These are phyloP conservation scores for Elaeis oleifera DNA, from an alignment of 202 grass and related monocot species.

Conservation along the genomic window DNA sequence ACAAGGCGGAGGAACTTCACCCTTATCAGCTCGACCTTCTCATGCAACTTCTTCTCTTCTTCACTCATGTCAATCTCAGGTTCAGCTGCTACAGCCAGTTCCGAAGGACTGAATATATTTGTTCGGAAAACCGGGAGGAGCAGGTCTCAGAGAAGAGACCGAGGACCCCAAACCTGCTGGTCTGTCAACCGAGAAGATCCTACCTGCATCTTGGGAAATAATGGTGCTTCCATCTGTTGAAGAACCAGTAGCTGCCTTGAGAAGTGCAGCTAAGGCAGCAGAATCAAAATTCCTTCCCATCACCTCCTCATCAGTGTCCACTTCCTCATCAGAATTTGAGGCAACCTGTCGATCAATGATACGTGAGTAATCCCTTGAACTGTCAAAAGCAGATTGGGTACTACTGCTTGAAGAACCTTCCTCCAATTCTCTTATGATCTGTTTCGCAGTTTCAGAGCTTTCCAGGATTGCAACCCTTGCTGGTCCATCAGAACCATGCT, in stretches of 20 bases:
- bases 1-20: constrained; percentile 18
- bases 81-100: background rate
- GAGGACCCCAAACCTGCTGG: constrained; percentile 9
- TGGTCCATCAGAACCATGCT: constrained; percentile 33
- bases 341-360: constrained; percentile 52
- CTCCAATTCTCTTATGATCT: constrained; percentile 64
- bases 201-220: constrained; percentile 3
- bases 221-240: constrained; percentile 5
- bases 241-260: background rate
- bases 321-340: constrained; percentile 65
- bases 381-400: constrained; percentile 29
- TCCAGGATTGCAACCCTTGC: constrained; percentile 57
- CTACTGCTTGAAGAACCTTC: constrained; percentile 40
- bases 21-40: constrained; percentile 13
- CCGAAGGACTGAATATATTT: background rate
- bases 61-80: constrained; percentile 5
- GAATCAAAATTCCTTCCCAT: constrained; percentile 2
- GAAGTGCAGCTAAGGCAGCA: too few species aligned
- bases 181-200: background rate
- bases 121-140: background rate
- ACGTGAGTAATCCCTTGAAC: constrained; percentile 41
- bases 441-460: constrained; percentile 43
- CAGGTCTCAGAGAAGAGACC: constrained; percentile 1
- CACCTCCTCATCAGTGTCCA: constrained; percentile 43
- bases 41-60: constrained; percentile 16